Evolutionary conservation across 345 rosid genomes (phyloP).

Genomic region (Physaria fendleri): DNA sequence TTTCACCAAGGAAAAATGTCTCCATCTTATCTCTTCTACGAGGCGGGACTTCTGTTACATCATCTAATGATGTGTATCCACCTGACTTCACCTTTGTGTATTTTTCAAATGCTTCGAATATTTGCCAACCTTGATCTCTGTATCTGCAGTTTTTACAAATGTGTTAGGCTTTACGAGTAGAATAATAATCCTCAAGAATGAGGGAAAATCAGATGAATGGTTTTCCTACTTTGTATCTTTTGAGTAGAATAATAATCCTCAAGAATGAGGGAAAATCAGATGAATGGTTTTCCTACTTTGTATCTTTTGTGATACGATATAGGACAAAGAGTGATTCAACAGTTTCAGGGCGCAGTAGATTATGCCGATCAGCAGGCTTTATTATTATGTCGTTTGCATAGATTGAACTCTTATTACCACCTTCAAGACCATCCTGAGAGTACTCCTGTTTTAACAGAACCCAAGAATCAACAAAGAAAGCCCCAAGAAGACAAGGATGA

Average conservation of each 20-base stretch:
- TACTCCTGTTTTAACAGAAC: constrained; percentile 51
- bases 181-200: background rate
- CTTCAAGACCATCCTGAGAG: constrained; percentile 75
- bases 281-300: constrained; percentile 44
- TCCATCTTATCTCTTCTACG: constrained; percentile 87
- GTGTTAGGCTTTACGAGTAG: background rate
- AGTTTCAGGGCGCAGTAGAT: constrained; percentile 92
- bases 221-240: constrained; percentile 63
- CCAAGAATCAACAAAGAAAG: constrained; percentile 12
- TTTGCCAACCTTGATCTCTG: constrained; percentile 96
- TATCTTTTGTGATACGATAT: constrained; percentile 76
- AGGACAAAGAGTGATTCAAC: constrained; percentile 90
- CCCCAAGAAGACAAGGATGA: constrained; percentile 9
- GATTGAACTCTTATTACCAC: constrained; percentile 77
- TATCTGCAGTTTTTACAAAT: constrained; percentile 43
- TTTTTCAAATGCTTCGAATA: constrained; percentile 87
- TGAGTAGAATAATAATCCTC: too few species aligned
- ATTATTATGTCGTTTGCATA: constrained; percentile 81
- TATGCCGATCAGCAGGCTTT: constrained; percentile 80
- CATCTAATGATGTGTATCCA: constrained; percentile 79
- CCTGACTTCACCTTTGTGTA: constrained; percentile 74
- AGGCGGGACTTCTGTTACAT: constrained; percentile 81
- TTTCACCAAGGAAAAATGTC: constrained; percentile 90
- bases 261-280: constrained; percentile 1
- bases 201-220: constrained; percentile 1